Percentiles rank a stretch among this genome's conserved stretches.
phyloP scores from a whole-genome alignment of 805 yeast species.

The Jamesozyma piceae region DNA sequence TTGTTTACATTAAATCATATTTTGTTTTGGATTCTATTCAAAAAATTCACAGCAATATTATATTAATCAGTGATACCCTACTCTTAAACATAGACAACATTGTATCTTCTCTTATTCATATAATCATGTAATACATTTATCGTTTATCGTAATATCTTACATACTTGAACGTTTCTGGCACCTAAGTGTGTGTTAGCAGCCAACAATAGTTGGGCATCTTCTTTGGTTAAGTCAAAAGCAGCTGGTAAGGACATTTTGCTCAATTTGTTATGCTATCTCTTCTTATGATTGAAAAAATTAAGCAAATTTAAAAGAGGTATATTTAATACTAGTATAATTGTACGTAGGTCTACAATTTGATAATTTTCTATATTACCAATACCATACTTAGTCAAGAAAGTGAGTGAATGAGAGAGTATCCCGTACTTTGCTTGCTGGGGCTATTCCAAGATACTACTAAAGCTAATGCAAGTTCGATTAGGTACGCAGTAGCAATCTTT shows the following conservation, averaged over 20 bases:
- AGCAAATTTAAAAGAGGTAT: not conserved
- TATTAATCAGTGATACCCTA: too few relatives aligned
- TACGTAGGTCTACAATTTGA: not conserved
- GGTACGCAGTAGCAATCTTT: not conserved
- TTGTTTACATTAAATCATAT: too few relatives aligned
- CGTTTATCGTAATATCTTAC: conserved; percentile 28
- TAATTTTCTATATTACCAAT: not conserved
- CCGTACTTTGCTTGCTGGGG: not conserved
- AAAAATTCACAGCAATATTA: too few relatives aligned
- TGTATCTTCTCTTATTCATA: not conserved
- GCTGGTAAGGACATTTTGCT: conserved; percentile 71
- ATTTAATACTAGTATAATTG: not conserved
- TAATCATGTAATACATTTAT: not conserved
- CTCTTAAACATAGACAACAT: too few relatives aligned
- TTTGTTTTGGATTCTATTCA: too few relatives aligned
- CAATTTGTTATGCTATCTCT: conserved; percentile 5
- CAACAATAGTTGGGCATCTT: conserved; percentile 96
- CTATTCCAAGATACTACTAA: not conserved
- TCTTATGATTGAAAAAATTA: not conserved
- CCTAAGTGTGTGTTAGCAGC: conserved; percentile 99
- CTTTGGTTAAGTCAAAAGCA: conserved; percentile 87
- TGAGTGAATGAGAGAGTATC: not conserved
- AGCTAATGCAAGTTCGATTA: not conserved
- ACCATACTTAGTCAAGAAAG: not conserved
- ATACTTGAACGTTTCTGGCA: conserved; percentile 98